Conservation (phyloP, 306 rosid genomes). For the Quercus mongolica region DNA sequence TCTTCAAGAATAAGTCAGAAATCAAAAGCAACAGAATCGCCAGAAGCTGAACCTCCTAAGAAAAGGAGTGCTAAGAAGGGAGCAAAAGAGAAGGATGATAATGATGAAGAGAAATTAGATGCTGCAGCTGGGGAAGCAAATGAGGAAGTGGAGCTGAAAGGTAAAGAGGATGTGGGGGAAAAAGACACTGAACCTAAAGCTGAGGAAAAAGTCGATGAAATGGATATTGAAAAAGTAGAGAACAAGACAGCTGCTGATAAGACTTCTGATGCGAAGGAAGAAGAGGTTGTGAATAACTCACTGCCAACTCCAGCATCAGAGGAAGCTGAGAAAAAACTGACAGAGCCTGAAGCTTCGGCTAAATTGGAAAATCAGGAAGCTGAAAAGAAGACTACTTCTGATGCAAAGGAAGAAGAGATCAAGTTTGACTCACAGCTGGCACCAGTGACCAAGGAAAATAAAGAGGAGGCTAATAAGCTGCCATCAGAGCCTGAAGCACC, state of each 20-base stretch:
- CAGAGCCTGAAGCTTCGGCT: neutral
- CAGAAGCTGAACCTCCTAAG: constrained; percentile 14
- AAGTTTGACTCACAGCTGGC: neutral
- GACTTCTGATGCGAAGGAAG: neutral
- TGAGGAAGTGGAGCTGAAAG: constrained; percentile 15
- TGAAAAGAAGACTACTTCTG: neutral
- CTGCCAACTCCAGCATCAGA: neutral
- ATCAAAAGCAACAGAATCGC: constrained; percentile 10
- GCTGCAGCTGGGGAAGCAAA: constrained; percentile 7
- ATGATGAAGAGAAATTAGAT: neutral
- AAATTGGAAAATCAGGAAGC: neutral
- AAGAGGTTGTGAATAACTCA: neutral
- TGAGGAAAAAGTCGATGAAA: constrained; percentile 1
- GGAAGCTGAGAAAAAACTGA: neutral
- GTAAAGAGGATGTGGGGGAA: neutral
- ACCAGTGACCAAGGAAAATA: neutral
- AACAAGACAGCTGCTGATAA: neutral
- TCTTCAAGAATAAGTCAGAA: constrained; percentile 19
- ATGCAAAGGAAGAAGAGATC: neutral
- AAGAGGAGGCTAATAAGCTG: neutral
- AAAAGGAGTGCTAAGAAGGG: constrained; percentile 10
- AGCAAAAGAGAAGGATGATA: neutral
- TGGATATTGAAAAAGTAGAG: neutral
- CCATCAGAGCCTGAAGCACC: neutral
- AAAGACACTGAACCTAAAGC: neutral